Evolutionary conservation across 208 protist species (phyloP), one percentile per base, ranked within the genome.

Genomic region (Leishmania gerbilli): DNA sequence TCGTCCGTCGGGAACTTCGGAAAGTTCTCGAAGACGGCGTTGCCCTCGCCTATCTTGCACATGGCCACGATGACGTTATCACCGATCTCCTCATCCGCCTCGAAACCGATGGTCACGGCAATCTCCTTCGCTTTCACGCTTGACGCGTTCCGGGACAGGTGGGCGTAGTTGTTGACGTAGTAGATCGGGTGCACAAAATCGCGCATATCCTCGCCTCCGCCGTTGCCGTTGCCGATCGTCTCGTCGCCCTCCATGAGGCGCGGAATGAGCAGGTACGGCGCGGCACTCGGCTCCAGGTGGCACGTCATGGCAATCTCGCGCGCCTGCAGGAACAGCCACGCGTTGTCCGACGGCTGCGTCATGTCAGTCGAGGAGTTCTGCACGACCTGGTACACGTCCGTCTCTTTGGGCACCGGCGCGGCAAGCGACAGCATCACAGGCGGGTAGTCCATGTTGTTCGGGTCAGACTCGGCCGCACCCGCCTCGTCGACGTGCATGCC

Each of bases 11-110:
- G 82, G 76, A 97, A 97, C 86, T 91, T 93, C n/a, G 93, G 92
- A 76, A 97, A 97, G 84, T 97, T 97, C 77, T 95, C 91, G 64
- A 95, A 95, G 71, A 97, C 93, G 31, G 88, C 79, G 84, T 95
- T 95, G 72, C 65, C 55, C 21, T 76, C 87, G 31, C 82, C 62
- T 42, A 97, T 72, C 42, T 53, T 76, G 60, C 82, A 79, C 68
- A 95, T 79, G 27, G 37, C 53, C 6, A 95, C 84, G 4, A 60
- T 15, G 2, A 88, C 78, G 56, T 82, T 77, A 1, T 65, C 74
- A 42, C 53, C 78, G 34, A 83, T 77, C 72, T 80, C 75, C 31
- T 31, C 77, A 24, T 81, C 75, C 49, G 77, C 74, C 64, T 82
- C 82, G 8, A 96, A 56, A 45, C 90, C 91, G 6, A 96, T 24